Base-by-base conservation (phyloP, 352 stramenopile genomes). In the Phytopythium ostracodes region DNA sequence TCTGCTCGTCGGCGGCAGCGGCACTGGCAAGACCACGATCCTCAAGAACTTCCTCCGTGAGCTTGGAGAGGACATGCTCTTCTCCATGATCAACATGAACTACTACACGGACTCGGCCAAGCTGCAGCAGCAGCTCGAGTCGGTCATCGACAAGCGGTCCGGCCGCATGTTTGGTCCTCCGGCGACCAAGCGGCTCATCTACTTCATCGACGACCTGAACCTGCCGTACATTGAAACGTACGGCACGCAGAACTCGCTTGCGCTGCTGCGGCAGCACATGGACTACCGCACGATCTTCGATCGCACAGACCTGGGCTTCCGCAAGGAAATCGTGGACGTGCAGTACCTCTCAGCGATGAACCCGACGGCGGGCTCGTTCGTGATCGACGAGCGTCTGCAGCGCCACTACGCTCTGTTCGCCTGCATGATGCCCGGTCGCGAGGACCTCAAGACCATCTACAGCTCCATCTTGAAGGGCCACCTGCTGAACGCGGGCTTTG, bases 311-410 rank as follows among this genome's bases (percentile, higher is more conserved):
- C 73, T 99, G 27, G 95, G 96, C 20, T 98, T 98, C 77, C 82
- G 96, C n/a, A 99, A 99, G 63, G 90, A 98, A 22, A 96, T 98
- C 44, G 96, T 98, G 24, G 96, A 99, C 53, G 92, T 98, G 0
- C 95, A 99, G 79, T 98, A 98, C 64, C 68, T 99, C 56, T 96
- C 93, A 22, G 94, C 96, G 12, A 98, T 99, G 96, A 99, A 99
- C 65, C 96, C 95, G 35, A 99, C 96, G 2, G 92, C 96, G 4
- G 96, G 96, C 10, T 98, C 93, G 2, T 99, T 98, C 60, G 96
- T 98, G 70, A 98, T 99, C 60, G 97, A 98, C 56, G 96, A 99
- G 76, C 91, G 96, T 14, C 81, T 97, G 25, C 96, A 99, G 69
- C 83, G 94, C 20, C 94, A 98, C 59, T 99, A 98, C 66, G 95